Base-by-base conservation (phyloP, 164 flowering plant genomes). In the Litsea cubeba region DNA sequence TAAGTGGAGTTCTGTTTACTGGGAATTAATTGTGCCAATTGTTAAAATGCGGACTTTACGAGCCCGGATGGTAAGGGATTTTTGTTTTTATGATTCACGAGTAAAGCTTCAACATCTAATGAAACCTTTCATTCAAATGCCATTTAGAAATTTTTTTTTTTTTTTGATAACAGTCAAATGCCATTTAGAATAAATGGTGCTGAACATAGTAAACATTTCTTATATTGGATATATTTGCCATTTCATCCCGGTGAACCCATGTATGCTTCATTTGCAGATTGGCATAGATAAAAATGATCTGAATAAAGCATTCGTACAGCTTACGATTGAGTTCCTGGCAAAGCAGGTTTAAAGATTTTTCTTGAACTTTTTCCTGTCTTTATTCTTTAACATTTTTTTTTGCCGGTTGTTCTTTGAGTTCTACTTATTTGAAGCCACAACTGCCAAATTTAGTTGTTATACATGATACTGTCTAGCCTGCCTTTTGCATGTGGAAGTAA, bases 1-100 rank as follows among this genome's bases (percentile, higher is more conserved):
- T 20, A 73, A 71, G 75, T 94, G 99, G 98, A 85, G 80, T 72
- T 80, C 75, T 74, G 88, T 94, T 70, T 80, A 89, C 76, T 96
- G 97, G 99, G 99, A 96, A 80, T 63, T 96, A 84, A 60, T 91
- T 66, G 95, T 86, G 75, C 97, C 98, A 65, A 77, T 83, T 76
- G 84, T 88, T 23, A 91, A 88, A 76, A 86, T 96, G 65, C 85
- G 97, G 72, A 96, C 99, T 25, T 80, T 96, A 76, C 89, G 95
- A 77, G 98, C 98, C 86, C 86, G 99, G 75, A 74, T 94, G 93
- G 97, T 79, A 83, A 84, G 23, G 76, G 69, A 30, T 66, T 66
- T 75, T 71, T 65, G 24, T 68, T 57, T 74, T 20, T 2, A 15
- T 70, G 49, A 28, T 15, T 32, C 22, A 68, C 3, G n/a, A n/a